A percentile compares a stretch with the other conserved stretches of the same genome.
phyloP scores from a whole-genome alignment of 345 rosid species.

The Microthlaspi erraticum region DNA sequence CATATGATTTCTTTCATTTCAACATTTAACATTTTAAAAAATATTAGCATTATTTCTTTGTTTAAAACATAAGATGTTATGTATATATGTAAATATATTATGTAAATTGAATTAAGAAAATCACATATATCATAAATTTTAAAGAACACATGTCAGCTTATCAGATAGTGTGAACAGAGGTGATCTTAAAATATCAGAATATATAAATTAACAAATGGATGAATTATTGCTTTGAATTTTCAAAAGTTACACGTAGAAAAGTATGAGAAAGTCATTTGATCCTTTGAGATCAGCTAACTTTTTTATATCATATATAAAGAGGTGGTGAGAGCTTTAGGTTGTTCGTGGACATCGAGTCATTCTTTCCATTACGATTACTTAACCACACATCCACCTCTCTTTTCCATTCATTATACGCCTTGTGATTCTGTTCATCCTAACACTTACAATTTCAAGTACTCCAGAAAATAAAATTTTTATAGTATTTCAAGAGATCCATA shows the following conservation, averaged over 20 bases:
- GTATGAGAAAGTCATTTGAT: background rate
- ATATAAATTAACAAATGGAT: background rate
- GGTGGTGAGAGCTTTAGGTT: conserved; percentile 13
- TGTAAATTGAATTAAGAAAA: too few species aligned
- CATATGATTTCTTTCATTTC: too few species aligned
- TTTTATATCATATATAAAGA: conserved; percentile 7
- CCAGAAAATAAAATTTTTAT: background rate
- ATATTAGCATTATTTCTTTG: too few species aligned
- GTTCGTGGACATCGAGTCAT: conserved; percentile 32
- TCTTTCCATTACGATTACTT: conserved; percentile 11
- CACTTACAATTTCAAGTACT: background rate
- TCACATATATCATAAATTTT: too few species aligned
- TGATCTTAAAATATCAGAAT: too few species aligned
- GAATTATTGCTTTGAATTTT: conserved; percentile 8
- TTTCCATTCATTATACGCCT: background rate
- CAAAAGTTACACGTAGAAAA: conserved; percentile 19
- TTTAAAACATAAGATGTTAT: too few species aligned
- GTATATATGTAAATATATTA: too few species aligned
- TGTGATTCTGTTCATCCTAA: background rate
- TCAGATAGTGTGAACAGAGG: too few species aligned
- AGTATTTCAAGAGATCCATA: conserved; percentile 2
- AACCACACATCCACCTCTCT: conserved; percentile 7
- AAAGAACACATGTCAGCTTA: too few species aligned
- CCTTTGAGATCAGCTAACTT: conserved; percentile 24
- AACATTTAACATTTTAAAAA: too few species aligned